phyloP scores from a whole-genome alignment of 371 early-diverging fungal species.

The Dentiscutata heterogama region DNA sequence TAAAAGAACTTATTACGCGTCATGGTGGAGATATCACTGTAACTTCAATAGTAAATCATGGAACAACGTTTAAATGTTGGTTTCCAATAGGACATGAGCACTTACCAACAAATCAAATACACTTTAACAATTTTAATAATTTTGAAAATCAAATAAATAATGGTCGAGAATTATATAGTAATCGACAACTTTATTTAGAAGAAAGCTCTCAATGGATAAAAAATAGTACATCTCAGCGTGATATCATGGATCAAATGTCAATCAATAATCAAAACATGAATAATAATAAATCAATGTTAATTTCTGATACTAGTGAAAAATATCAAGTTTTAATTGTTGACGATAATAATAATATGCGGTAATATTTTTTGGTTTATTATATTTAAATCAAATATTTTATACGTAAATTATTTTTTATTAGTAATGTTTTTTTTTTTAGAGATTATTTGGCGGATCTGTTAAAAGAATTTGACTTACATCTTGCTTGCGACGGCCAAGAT shows the following conservation, averaged over 20 bases:
- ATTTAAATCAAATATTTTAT: not conserved
- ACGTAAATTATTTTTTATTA: too few relatives aligned
- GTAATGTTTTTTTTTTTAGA: constrained; percentile 46
- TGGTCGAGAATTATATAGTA: too few relatives aligned
- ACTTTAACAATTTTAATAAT: not conserved
- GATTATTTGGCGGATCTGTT: constrained; percentile 47
- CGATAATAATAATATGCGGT: constrained; percentile 44
- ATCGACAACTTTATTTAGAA: too few relatives aligned
- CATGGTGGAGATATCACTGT: constrained; percentile 52
- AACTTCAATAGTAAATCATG: too few relatives aligned
- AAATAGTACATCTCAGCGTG: too few relatives aligned
- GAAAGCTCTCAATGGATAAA: too few relatives aligned
- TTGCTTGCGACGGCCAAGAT: constrained; percentile 56
- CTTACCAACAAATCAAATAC: constrained; percentile 38
- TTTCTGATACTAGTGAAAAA: constrained; percentile 5
- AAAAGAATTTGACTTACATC: constrained; percentile 53
- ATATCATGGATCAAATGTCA: not conserved
- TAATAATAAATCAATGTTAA: not conserved
- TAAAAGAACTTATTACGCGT: constrained; percentile 58
- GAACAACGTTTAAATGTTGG: too few relatives aligned
- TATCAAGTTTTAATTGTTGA: constrained; percentile 58
- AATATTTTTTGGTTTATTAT: constrained; percentile 49
- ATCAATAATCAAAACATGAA: not conserved
- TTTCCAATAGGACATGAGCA: too few relatives aligned
- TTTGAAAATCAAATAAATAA: not conserved